Evolutionary conservation across 306 rosid genomes (phyloP), one percentile per base, ranked within the genome.

Genomic region (Delonix regia): DNA sequence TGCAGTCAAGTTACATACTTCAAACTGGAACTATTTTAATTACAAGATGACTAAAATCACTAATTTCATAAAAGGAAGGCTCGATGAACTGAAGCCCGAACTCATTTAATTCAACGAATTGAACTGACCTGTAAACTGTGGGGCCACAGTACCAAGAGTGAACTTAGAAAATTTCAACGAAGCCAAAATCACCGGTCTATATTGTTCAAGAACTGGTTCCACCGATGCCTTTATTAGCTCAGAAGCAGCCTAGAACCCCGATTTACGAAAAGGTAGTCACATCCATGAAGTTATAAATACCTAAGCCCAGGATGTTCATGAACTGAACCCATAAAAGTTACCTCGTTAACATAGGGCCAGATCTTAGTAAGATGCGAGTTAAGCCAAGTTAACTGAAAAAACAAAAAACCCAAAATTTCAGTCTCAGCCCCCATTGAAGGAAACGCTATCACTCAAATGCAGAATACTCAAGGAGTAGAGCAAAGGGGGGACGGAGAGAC

Each of bases 271-370:
- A 59, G 34, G 3, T 18, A 61, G 62, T 7, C 34, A 70, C 15
- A 15, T 36, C 10, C 16, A 9, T 22, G 61, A 28, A 42, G 16
- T 10, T 5, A 42, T 34, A 56, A 0, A 36, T 4, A 48, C 36
- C 6, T 18, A 65, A 22, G 38, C 27, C 21, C 21, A 33, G 68
- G 34, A 33, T 39, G 16, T 56, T 42, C 36, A 18, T 21, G 6
- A 61, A 59, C 71, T 18, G 42, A 57, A 13, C 45, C 71, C 72
- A 47, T 13, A 63, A 16, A 51, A 61, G 25, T 44, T 74, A 91
- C 99, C 90, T 96, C 94, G 64, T 96, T 83, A 42, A 96, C 92
- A 83, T 90, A 90, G 21, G 99, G 97, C 99, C 99, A 93, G 89
- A 96, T 88, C 98, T 91, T 96, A 1, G 79, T 47, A 19, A 96